Percentiles rank a stretch among this genome's conserved stretches.
Conservation (phyloP, 1,139 yeast species). For the Saccharomyces pastorianus region DNA sequence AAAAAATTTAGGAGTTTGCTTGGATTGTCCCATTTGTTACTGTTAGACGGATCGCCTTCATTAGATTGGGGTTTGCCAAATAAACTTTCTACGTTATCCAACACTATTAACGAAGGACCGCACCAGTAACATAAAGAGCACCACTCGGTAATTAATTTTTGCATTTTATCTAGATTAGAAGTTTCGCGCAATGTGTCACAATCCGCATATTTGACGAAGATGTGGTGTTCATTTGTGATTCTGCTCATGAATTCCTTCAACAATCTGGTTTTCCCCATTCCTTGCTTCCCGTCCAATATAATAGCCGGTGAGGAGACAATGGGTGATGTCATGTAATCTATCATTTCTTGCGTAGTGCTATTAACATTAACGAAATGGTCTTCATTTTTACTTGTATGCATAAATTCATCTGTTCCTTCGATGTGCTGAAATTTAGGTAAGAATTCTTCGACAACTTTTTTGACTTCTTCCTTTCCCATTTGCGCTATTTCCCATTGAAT, state of each 20-base stretch:
- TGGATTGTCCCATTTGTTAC: conserved; percentile 22
- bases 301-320: conserved; percentile 34
- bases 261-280: conserved; percentile 69
- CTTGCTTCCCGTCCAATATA: conserved; percentile 64
- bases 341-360: conserved; percentile 36
- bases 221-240: conserved; percentile 38
- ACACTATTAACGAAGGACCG: conserved; percentile 62
- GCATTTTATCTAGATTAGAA: conserved; percentile 37
- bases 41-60: conserved; percentile 20
- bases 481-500: neutral
- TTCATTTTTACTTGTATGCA: conserved; percentile 3
- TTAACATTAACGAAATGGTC: conserved; percentile 51
- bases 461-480: neutral
- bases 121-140: conserved; percentile 66
- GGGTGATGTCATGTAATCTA: conserved; percentile 34
- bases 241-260: conserved; percentile 38
- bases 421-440: neutral
- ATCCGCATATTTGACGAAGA: conserved; percentile 41
- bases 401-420: neutral
- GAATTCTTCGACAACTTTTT: neutral
- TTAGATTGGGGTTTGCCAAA: conserved; percentile 36
- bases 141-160: conserved; percentile 43
- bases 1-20: conserved; percentile 9
- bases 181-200: conserved; percentile 36
- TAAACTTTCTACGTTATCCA: conserved; percentile 77